Percentiles rank a stretch among this genome's conserved stretches.
phyloP scores from a whole-genome alignment of 2,329 filamentous ascomycete genomes.

The Hymenotorrendiella dingleyae region DNA sequence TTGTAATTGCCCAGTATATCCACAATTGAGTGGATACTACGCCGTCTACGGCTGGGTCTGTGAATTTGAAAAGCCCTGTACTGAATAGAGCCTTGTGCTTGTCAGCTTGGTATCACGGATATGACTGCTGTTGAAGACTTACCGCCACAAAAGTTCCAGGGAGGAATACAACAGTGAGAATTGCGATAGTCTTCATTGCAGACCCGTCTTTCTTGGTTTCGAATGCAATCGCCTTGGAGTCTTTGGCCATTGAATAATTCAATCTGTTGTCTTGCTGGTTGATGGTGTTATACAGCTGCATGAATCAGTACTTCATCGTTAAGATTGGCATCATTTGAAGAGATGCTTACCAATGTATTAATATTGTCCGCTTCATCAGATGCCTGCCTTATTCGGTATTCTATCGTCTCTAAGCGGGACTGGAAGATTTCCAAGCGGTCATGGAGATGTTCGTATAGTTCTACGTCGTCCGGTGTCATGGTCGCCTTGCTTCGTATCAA shows the following conservation, averaged over 20 bases:
- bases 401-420: background rate
- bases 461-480: background rate
- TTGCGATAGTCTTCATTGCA: constrained; percentile 45
- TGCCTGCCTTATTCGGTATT: background rate
- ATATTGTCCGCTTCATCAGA: background rate
- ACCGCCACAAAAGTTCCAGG: constrained; percentile 13
- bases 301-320: background rate
- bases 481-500: background rate
- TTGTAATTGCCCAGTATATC: background rate
- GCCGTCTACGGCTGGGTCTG: background rate
- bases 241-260: background rate
- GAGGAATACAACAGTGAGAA: constrained; percentile 42
- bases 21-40: background rate
- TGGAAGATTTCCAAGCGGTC: background rate
- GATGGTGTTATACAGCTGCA: background rate
- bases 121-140: no score
- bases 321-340: background rate
- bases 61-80: background rate
- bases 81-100: background rate
- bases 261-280: background rate
- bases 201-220: constrained; percentile 36
- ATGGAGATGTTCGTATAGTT: background rate
- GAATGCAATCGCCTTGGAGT: background rate
- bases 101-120: no score
- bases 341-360: background rate